Evolutionary conservation across 2,329 filamentous ascomycete genomes (phyloP), one percentile per base, ranked within the genome.

Genomic region (Epichloe sp.): DNA sequence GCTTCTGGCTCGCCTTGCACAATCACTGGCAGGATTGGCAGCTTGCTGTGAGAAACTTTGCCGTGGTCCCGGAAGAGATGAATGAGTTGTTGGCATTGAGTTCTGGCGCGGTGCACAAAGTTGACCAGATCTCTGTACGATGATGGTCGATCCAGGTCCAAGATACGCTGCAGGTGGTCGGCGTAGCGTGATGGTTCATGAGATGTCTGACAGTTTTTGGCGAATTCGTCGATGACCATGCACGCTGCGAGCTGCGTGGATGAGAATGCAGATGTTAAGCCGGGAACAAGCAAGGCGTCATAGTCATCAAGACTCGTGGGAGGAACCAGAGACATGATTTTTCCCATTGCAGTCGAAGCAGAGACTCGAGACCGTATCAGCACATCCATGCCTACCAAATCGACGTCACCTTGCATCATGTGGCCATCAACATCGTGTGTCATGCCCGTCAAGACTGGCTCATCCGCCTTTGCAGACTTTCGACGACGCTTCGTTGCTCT

Each of bases 331-430:
- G 84, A 81, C 71, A 98, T 86, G 42, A 94, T 77, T 57, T 88
- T 78, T 36, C 91, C 93, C 67, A 98, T 82, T 2, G 93, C 93
- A 61, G 79, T 82, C 19, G 91, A 87, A 12, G 90, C 88, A 53
- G 82, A 86, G n/a, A 94, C 84, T 58, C 91, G 86, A 7, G 90
- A 95, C 54, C 91, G 82, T 47, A 97, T 81, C 66, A 98, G 80
- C 6, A 83, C 83, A 54, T 98, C 93, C 60, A 86, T 79, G 35
- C 93, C 90, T 26, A 98, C 90, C 42, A 98, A 75, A 62, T 98
- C 94, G 45, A 97, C 84, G 61, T 98, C 94, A 48, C 94, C 93
- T 63, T 91, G 87, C 73, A 98, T 89, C 85, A 98, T 96, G 58
- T 95, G 90, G 10, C 90, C 93, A 65, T 98, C 93, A 17, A 98